Base-by-base conservation (phyloP, 1,284 basidiomycete genomes). In the Cryptococcus sp. region DNA sequence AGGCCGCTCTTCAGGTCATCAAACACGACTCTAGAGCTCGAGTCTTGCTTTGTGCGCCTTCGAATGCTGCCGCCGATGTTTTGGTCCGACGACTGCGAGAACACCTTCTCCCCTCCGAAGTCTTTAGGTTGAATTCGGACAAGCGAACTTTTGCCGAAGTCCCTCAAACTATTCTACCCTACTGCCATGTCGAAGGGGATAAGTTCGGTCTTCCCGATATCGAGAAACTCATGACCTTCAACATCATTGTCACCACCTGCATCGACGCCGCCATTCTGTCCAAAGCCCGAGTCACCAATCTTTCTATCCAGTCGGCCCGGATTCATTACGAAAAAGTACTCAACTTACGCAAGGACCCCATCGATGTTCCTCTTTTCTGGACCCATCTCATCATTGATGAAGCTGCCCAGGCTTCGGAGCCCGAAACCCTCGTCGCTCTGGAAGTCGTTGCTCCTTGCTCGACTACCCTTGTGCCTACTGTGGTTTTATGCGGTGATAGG, bases 371-470 rank as follows among this genome's bases (percentile, higher is more conserved):
- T 14, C 70, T 60, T 13, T 75, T 76, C 46, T 77, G 74, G 61
- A 71, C 67, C 3, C 70, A 71, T 61, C 62, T 76, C 7, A 50
- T 77, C 4, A 56, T 77, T 18, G 76, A 77, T 53, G 76, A 77
- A 57, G 75, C 74, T 0, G 75, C 59, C 9, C 76, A 77, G 63
- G 71, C 67, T 1, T 69, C 65, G 9, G 76, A 77, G 52, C 66
- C 73, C 3, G 75, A 77, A 39, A 50, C 66, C 0, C 50, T 62
- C 1, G 59, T 70, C 11, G 70, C 75, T 0, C 54, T 77, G n/a
- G 58, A 69, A 14, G 69, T 70, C 7, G 63, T 77, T 2, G n/a
- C n/a, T n/a, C n/a, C n/a, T 48, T 66, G 2, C 67, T 66, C 0
- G 49, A 55, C 39, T 45, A 48, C n/a, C 53, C 18, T 34, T 1